Evolutionary conservation across 306 rosid genomes (phyloP).

Genomic region (Adenanthera pavonina): DNA sequence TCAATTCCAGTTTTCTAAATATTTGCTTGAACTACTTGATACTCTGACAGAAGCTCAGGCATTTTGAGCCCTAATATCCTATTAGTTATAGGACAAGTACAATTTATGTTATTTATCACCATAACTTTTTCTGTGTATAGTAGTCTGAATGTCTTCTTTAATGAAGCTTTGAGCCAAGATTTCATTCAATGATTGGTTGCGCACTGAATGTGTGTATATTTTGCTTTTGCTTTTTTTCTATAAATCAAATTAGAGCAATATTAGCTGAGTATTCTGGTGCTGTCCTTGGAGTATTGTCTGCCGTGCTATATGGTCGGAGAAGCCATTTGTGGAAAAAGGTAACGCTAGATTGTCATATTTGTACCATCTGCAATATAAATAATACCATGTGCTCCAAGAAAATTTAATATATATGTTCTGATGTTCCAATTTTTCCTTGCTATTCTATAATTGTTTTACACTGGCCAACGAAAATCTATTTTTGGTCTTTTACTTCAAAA

Average conservation of each 20-base stretch:
- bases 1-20: not conserved
- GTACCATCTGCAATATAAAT: slow-evolving; percentile 13
- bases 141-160: slow-evolving; percentile 32
- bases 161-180: slow-evolving; percentile 13
- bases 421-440: not conserved
- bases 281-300: slow-evolving; percentile 93
- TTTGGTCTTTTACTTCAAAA: slow-evolving; percentile 19
- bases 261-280: slow-evolving; percentile 98
- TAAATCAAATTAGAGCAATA: slow-evolving; percentile 70
- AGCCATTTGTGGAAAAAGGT: slow-evolving; percentile 93
- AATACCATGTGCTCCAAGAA: slow-evolving; percentile 15
- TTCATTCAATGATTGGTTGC: not conserved
- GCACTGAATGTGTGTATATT: slow-evolving; percentile 24
- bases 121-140: slow-evolving; percentile 27
- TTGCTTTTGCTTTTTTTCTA: slow-evolving; percentile 37
- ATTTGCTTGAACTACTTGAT: not conserved
- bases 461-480: slow-evolving; percentile 6
- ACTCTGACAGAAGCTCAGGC: slow-evolving; percentile 21
- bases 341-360: slow-evolving; percentile 30
- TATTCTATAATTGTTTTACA: slow-evolving; percentile 29
- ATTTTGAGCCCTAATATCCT: slow-evolving; percentile 5
- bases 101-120: slow-evolving; percentile 24
- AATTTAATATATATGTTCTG: slow-evolving; percentile 1
- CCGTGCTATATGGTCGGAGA: slow-evolving; percentile 83
- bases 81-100: not conserved